Conservation (phyloP, 768 basidiomycete genomes). For the Kwoniella europaea region DNA sequence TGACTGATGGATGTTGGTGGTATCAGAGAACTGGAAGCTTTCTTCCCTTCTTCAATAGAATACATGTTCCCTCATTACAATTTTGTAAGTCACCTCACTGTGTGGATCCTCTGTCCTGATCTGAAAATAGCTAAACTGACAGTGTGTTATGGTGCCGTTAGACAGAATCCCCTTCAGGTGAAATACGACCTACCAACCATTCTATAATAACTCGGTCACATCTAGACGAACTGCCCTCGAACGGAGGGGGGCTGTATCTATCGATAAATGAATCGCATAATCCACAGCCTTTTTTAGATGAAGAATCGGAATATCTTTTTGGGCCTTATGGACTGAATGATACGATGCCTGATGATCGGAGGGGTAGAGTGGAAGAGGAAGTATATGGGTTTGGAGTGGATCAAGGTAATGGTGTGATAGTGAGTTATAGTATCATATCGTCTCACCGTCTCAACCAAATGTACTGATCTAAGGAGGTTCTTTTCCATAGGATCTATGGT, state of each 20-base stretch:
- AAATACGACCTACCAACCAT: constrained; percentile 19
- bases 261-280: constrained; percentile 41
- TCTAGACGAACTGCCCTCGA: constrained; percentile 28
- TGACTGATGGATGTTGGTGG: not conserved
- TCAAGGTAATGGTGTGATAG: constrained; percentile 40
- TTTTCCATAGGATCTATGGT: constrained; percentile 54
- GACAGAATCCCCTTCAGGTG: constrained; percentile 10
- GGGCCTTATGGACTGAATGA: constrained; percentile 29
- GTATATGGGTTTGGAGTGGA: constrained; percentile 52
- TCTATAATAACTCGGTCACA: constrained; percentile 21
- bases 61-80: constrained; percentile 50
- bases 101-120: too few species aligned
- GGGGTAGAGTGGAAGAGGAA: constrained; percentile 31
- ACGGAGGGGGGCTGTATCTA: constrained; percentile 26
- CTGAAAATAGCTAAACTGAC: not conserved
- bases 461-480: too few species aligned
- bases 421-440: too few species aligned
- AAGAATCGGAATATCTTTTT: constrained; percentile 36
- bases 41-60: constrained; percentile 48
- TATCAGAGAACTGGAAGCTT: constrained; percentile 34
- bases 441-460: too few species aligned
- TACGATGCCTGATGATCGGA: constrained; percentile 22
- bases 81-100: constrained; percentile 15
- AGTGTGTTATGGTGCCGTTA: not conserved
- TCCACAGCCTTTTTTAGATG: constrained; percentile 39